These are phyloP conservation scores for Agroathelia rolfsii DNA, from an alignment of 1,284 basidiomycete species.

Conservation along the genomic window DNA sequence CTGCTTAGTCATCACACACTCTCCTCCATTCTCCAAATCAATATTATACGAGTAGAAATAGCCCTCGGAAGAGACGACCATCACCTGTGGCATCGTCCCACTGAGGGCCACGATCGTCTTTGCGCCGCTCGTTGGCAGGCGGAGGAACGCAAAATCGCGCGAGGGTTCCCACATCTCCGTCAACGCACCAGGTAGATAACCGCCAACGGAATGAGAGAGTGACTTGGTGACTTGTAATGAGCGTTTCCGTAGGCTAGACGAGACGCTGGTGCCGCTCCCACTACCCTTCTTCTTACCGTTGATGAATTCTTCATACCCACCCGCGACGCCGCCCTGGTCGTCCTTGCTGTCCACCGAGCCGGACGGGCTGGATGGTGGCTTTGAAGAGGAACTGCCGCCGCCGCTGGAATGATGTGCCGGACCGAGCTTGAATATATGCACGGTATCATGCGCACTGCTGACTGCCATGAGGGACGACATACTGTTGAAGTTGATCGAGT, in stretches of 20 bases:
- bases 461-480: conserved; percentile 82
- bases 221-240: conserved; percentile 75
- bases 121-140: conserved; percentile 74
- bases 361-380: conserved; percentile 40
- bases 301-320: conserved; percentile 69
- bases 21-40: conserved; percentile 93
- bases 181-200: conserved; percentile 83
- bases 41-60: conserved; percentile 95
- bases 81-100: conserved; percentile 88
- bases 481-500: conserved; percentile 87
- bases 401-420: too few species aligned
- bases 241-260: conserved; percentile 51
- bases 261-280: conserved; percentile 16
- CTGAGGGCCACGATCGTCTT: conserved; percentile 81
- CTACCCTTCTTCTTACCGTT: conserved; percentile 53
- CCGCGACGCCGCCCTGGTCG: conserved; percentile 44
- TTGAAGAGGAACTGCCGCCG: conserved; percentile 5
- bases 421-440: conserved; percentile 91
- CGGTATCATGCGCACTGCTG: conserved; percentile 88
- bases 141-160: conserved; percentile 89
- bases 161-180: conserved; percentile 98
- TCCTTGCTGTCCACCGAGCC: conserved; percentile 61
- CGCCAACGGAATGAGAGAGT: conserved; percentile 76
- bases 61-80: conserved; percentile 94
- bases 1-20: conserved; percentile 91